Evolutionary conservation across 2,329 filamentous ascomycete species (phyloP).

Genomic region (Penicillium sp.): DNA sequence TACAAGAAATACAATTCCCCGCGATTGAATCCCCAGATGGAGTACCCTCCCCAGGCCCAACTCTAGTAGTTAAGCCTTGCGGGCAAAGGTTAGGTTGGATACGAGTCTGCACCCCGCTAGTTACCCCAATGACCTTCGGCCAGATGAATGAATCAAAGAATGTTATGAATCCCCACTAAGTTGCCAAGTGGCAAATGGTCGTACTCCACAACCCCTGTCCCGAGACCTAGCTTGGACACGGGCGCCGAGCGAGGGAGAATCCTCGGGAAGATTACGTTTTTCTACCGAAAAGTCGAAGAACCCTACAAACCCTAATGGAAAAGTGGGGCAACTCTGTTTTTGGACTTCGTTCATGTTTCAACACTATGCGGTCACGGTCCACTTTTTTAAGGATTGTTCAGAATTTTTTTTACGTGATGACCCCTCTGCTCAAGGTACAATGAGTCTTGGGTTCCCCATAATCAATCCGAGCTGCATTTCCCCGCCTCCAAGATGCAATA

Average conservation of each 20-base stretch:
- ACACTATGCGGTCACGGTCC: slow-evolving; percentile 1
- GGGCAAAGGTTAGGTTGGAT: not conserved
- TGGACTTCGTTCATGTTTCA: not conserved
- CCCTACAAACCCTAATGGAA: not conserved
- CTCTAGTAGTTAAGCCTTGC: not conserved
- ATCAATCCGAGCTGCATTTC: not conserved
- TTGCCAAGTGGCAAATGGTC: not conserved
- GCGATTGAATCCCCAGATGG: not conserved
- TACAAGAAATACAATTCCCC: slow-evolving; percentile 1
- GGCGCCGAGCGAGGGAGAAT: not conserved
- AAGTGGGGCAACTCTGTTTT: slow-evolving; percentile 1
- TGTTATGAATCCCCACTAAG: not conserved
- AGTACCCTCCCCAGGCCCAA: not conserved
- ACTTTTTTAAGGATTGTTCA: not conserved
- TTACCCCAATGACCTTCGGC: not conserved
- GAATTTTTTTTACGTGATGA: slow-evolving; percentile 2
- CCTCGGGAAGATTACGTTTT: slow-evolving; percentile 1
- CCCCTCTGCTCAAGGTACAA: not conserved
- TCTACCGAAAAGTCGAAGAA: not conserved
- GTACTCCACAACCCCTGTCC: not conserved
- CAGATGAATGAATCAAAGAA: not conserved
- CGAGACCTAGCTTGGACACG: not conserved
- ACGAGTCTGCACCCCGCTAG: not conserved
- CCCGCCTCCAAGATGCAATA: not conserved
- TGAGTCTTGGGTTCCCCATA: not conserved